These are phyloP conservation scores for Barbatosphaeria neglecta DNA, from an alignment of 495 filamentous ascomycete genomes.

Conservation along the genomic window DNA sequence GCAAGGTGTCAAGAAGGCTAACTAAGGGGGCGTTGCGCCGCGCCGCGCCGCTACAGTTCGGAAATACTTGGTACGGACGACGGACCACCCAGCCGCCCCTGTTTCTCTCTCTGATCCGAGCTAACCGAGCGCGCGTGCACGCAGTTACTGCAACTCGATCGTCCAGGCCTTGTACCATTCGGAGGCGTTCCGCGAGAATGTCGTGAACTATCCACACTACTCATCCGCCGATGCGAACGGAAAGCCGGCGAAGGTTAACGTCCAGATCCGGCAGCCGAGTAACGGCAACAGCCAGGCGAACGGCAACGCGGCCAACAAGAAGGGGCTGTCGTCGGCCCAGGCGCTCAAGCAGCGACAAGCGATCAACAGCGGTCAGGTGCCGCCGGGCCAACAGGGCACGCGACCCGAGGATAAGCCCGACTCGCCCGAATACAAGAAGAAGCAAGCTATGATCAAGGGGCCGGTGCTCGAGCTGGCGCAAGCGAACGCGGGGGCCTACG, in stretches of 20 bases:
- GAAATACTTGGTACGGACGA: constrained; percentile 81
- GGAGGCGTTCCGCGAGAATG: constrained; percentile 85
- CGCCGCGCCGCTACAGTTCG: constrained; percentile 56
- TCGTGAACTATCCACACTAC: constrained; percentile 76
- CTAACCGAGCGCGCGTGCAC: background rate
- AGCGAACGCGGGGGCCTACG: constrained; percentile 66
- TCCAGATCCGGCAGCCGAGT: constrained; percentile 34
- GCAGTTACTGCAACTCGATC: constrained; percentile 94
- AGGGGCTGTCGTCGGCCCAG: constrained; percentile 21
- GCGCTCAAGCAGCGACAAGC: constrained; percentile 33
- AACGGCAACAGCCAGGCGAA: constrained; percentile 20
- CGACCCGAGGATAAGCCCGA: constrained; percentile 63
- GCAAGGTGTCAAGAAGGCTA: constrained; percentile 5
- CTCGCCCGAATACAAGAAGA: constrained; percentile 93
- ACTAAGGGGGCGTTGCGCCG: constrained; percentile 8
- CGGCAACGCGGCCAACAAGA: constrained; percentile 35
- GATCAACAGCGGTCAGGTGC: constrained; percentile 27
- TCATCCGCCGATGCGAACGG: constrained; percentile 33
- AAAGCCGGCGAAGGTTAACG: constrained; percentile 31
- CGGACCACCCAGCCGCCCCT: background rate
- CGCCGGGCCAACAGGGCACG: constrained; percentile 18
- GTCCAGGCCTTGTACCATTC: constrained; percentile 95
- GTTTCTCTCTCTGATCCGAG: no score
- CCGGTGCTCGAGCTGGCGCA: constrained; percentile 73
- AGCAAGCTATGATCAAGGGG: constrained; percentile 75